Evolutionary conservation across 176 grass and related monocot genomes (phyloP).

Genomic region (Luzula sylvatica): DNA sequence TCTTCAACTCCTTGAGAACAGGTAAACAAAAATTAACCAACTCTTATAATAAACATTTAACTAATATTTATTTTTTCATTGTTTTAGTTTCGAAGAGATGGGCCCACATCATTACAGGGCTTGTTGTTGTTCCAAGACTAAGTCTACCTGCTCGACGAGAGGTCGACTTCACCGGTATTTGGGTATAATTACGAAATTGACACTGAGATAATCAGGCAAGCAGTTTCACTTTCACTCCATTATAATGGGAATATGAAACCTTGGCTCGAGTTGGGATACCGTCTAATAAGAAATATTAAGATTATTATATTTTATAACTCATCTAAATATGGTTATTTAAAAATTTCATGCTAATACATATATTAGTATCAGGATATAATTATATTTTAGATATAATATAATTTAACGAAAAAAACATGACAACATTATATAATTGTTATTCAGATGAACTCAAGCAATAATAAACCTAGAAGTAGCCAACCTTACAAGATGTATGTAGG

Average conservation of each 20-base stretch:
- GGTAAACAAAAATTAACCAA: slow-evolving; percentile 24
- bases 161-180: slow-evolving; percentile 42
- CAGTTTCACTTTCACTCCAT: slow-evolving; percentile 42
- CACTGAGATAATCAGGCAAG: slow-evolving; percentile 37
- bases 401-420: too few species aligned
- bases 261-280: slow-evolving; percentile 60
- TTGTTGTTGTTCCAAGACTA: slow-evolving; percentile 51
- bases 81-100: slow-evolving; percentile 34
- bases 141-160: slow-evolving; percentile 29
- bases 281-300: slow-evolving; percentile 58
- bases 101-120: slow-evolving; percentile 41
- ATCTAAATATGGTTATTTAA: too few species aligned
- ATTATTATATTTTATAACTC: too few species aligned
- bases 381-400: too few species aligned
- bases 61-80: not conserved
- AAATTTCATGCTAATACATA: too few species aligned
- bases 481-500: too few species aligned
- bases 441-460: too few species aligned
- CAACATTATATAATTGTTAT: too few species aligned
- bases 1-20: slow-evolving; percentile 33
- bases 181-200: slow-evolving; percentile 54
- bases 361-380: too few species aligned
- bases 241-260: slow-evolving; percentile 86
- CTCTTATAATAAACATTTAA: not conserved
- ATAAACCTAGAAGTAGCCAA: too few species aligned